Evolutionary conservation across 257 asterid species (phyloP), one percentile per base, ranked within the genome.

Genomic region (Fraxinus americana): DNA sequence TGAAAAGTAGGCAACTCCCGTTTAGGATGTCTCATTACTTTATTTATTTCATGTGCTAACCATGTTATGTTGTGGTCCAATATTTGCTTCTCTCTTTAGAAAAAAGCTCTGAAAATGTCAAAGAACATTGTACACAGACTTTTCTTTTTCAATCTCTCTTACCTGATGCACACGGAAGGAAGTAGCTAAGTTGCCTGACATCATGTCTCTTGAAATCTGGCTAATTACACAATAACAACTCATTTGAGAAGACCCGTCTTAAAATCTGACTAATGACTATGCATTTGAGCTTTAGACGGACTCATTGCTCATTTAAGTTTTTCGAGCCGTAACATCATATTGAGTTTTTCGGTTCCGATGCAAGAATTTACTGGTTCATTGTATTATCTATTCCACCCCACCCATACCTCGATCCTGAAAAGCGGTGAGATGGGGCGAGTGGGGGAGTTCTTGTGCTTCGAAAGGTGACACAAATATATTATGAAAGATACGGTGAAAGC

Each of bases 51-150:
- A 82, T 82, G 90, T 86, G 87, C 78, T 36, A 65, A 71, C 38
- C 79, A 61, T 25, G 68, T 61, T 25, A 61, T 72, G 77, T 75
- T 72, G 87, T 82, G 88, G 88, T 82, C 90, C 83, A 76, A 45
- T 41, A 3, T 2, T 63, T 25, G 34, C 34, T 61, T 30, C 2
- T 61, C 13, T 12, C 35, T 25, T 11, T 11, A 25, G 32, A 59
- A 59, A 63, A 63, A 63, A 63, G 69, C 16, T 23, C 17, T 63
- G 3, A 63, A 23, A 63, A 63, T 63, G 69, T 63, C 17, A 63
- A 63, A 63, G 34, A 63, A 25, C 69, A 23, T 23, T 23, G 69
- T 63, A 63, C 69, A 25, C 34, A 2, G 19, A 3, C 69, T 23
- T 21, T 23, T 63, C 17, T 63, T 67, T 70, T 21, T 72, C 65